Base-by-base conservation (phyloP, 2,329 filamentous ascomycete species). In the Epichloe hybrida region DNA sequence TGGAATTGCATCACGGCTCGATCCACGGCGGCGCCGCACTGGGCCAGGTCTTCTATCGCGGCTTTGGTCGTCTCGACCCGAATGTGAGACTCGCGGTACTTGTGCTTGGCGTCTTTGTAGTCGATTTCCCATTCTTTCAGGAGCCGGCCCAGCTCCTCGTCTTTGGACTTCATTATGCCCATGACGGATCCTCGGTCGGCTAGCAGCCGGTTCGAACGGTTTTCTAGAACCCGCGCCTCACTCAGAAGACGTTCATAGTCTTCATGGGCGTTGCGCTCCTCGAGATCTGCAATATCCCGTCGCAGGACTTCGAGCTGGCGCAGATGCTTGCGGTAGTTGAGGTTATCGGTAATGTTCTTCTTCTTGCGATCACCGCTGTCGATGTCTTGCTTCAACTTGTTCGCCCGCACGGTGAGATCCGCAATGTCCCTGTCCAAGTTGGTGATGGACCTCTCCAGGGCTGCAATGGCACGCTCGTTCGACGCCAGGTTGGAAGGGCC, bases 1-100 rank as follows among this genome's bases (percentile, higher is more conserved):
- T 98, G 93, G 63, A 91, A 98, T 61, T 87, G 88, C 88, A 98
- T 96, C 62, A 98, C 94, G 45, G 93, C 94, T 62, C 93, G 88
- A 72, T 97, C 91, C 12, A 98, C 77, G 7, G 93, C 93, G 9
- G 80, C 76, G 42, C 81, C 77, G 64, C 95, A 97, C 40, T 87
- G 84, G 6, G 77, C 84, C 37, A 98, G 73, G 64, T 98, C 93
- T 52, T 95, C 88, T 50, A 95, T 87, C 3, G 89, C 91, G 3
- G 90, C 91, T 66, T 90, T 94, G 46, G 88, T 96, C 0, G 90
- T 94, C 69, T 83, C 88, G 1, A 95, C 87, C 58, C 86, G 85
- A 70, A 97, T 88, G 64, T 95, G 87, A 6, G 86, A 79, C 69
- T 95, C 84, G 58, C 88, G 88, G 69, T 90, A 97, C 58, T 86